Evolutionary conservation across 2,329 filamentous ascomycete genomes (phyloP), one percentile per base, ranked within the genome.

Genomic region (Paramyrothecium roridum): DNA sequence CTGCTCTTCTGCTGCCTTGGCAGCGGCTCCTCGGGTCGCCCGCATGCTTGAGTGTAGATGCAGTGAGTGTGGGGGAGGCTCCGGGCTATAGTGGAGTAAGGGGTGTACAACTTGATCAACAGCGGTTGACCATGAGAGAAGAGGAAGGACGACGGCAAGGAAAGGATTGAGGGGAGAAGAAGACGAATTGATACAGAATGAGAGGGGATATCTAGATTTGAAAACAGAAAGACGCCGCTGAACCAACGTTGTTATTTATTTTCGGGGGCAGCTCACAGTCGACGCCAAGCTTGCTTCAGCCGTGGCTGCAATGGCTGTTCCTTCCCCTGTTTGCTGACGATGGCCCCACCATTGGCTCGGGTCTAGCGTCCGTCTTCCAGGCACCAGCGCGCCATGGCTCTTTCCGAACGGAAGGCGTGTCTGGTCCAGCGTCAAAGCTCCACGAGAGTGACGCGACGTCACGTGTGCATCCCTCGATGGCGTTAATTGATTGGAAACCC

Each of bases 361-460:
- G 13, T 43, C n/a, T 43, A 19, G 37, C 37, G 37, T 19, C 13
- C 37, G 12, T 4, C 13, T 23, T 48, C 20, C 46, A 48, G 46
- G 66, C 66, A 68, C 56, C 65, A 67, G 57, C 57, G 54, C 58
- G 54, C 58, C 54, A 45, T 12, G 54, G 52, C 60, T 56, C 55
- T 58, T 57, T 56, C n/a, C 58, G 30, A 56, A 48, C 19, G 46
- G 45, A 26, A 3, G 47, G 50, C 26, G 26, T 30, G 26, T 30
- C 26, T 30, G 26, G 26, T 30, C 26, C 26, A 30, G 26, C 4
- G 26, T 4, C 26, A 30, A 30, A 30, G 26, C 26, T 30, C 26
- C 26, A 30, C 66, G 64, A 66, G 46, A 52, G 23, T 53, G 20
- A 46, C 65, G 59, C 67, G 64, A 54, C 30, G 51, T 69, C 67